Base-by-base conservation (phyloP, 306 rosid genomes). In the Hippophae gyantsensis region DNA sequence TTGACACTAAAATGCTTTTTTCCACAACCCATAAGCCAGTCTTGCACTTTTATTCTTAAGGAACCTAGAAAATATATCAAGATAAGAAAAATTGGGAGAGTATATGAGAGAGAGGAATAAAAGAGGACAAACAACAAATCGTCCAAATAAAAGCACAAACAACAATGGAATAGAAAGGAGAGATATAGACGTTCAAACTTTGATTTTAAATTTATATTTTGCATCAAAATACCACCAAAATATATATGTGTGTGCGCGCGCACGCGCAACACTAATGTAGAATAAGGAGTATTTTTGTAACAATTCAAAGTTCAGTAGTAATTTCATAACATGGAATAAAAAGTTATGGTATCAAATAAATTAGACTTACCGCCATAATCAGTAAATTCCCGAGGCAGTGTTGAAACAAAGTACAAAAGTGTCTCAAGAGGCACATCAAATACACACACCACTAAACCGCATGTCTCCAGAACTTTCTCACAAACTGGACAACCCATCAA, bases 311-410 rank as follows among this genome's bases (percentile, higher is more conserved):
- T 32, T 32, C 5, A 4, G 5, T 32, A 32, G 38, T 32, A 32
- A 32, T 32, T 32, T 32, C 38, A 0, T 27, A 2, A 1, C 38
- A 32, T 32, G 38, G 38, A 4, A 32, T 32, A 32, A 32, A 32
- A 32, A 4, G 38, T 32, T 0, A 32, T 2, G 38, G 38, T 32
- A 63, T 43, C 63, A 25, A 50, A 65, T 60, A 61, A 51, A 58
- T 63, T 44, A 62, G 54, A 67, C 95, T 52, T 76, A 90, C 98
- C 96, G 13, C 87, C 85, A 54, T 58, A 69, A 73, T 83, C 96
- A 6, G 95, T 87, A 62, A 80, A 84, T 56, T 90, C 98, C 59
- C 84, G 70, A 51, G 98, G 98, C 61, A 90, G 59, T 56, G 96
- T 71, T 60, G 98, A 84, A 74, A 90, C 76, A 76, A 90, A 87